These are phyloP conservation scores for Neofusicoccum laricinum DNA, from an alignment of 2,329 filamentous ascomycete genomes.

Conservation along the genomic window DNA sequence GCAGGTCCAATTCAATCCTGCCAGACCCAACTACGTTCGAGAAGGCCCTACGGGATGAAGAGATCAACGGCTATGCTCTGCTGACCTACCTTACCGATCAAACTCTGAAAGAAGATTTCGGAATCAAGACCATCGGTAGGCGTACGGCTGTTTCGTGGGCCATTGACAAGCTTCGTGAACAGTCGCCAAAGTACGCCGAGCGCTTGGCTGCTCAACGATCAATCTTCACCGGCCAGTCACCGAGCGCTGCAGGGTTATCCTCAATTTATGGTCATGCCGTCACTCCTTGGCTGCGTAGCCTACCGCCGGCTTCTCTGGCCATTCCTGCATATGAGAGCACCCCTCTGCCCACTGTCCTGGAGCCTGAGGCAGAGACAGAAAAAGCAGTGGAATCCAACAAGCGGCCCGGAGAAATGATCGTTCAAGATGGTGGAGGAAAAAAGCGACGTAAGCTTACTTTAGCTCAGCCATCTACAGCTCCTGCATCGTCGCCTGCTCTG, in stretches of 20 bases:
- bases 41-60: constrained; percentile 55
- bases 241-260: background rate
- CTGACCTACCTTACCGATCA: constrained; percentile 54
- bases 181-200: constrained; percentile 51
- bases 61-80: constrained; percentile 64
- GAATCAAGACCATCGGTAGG: constrained; percentile 57
- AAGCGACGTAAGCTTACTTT: constrained; percentile 34
- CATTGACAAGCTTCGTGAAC: constrained; percentile 54
- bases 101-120: constrained; percentile 54
- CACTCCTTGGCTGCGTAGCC: background rate
- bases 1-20: constrained; percentile 39
- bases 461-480: constrained; percentile 20
- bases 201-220: background rate
- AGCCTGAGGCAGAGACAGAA: background rate
- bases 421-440: constrained; percentile 27
- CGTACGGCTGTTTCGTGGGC: constrained; percentile 57
- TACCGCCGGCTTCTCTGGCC: constrained; percentile 15
- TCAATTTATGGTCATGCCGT: background rate
- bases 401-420: constrained; percentile 23
- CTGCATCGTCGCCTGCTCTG: background rate
- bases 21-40: constrained; percentile 56
- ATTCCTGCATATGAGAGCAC: background rate
- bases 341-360: background rate
- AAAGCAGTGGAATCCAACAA: background rate
- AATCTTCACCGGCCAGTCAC: background rate